These are phyloP conservation scores for Trichoderma sp. DNA, from an alignment of 2,329 filamentous ascomycete genomes.

Conservation along the genomic window DNA sequence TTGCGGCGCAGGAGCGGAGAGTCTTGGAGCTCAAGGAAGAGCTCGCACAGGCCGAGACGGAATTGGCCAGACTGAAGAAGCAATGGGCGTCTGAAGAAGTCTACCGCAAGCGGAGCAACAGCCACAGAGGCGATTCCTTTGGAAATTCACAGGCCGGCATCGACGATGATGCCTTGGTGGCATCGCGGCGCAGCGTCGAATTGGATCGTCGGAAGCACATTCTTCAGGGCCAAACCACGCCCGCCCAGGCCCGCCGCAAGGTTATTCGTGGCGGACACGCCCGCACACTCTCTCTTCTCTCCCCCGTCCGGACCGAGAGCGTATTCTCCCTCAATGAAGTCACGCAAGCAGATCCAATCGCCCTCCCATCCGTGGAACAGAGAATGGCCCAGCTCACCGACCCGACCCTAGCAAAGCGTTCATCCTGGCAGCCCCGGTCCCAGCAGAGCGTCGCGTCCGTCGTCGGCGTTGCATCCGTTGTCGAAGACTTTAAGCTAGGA, in stretches of 20 bases:
- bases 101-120: conserved; percentile 64
- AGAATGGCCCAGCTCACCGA: conserved; percentile 36
- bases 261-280: conserved; percentile 67
- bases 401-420: conserved; percentile 50
- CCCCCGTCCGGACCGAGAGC: conserved; percentile 53
- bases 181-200: conserved; percentile 51
- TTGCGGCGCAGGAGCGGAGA: conserved; percentile 86
- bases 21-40: conserved; percentile 92
- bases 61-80: conserved; percentile 73
- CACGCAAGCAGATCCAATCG: conserved; percentile 29
- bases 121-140: conserved; percentile 13
- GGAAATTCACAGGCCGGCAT: conserved; percentile 12
- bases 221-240: conserved; percentile 48
- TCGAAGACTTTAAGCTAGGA: conserved; percentile 84
- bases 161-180: conserved; percentile 34
- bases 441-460: conserved; percentile 39
- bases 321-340: conserved; percentile 45
- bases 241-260: conserved; percentile 49
- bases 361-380: conserved; percentile 31
- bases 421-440: conserved; percentile 56
- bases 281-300: conserved; percentile 73
- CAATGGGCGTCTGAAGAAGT: conserved; percentile 79
- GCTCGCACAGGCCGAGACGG: conserved; percentile 74
- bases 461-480: conserved; percentile 65
- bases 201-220: conserved; percentile 71